Evolutionary conservation across 768 basidiomycete species (phyloP).

Genomic region (Xerocomellus chrysenteron): DNA sequence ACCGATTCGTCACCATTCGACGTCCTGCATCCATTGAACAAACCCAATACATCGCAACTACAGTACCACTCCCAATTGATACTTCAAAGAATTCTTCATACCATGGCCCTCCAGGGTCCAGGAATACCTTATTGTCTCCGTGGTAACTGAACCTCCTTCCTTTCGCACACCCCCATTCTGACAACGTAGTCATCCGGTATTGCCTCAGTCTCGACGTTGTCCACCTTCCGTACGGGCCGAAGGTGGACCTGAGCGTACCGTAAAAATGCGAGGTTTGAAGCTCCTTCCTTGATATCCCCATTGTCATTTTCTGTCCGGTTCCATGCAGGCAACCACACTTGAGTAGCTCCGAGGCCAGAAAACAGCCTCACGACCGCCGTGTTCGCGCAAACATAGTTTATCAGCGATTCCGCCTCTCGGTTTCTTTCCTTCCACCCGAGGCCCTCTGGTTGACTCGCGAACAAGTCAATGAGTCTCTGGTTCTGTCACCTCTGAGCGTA

Average conservation of each 20-base stretch:
- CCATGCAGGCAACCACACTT: constrained; percentile 1
- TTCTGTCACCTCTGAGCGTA: neutral
- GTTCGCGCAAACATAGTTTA: neutral
- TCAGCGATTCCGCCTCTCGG: constrained; percentile 1
- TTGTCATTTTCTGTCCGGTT: neutral
- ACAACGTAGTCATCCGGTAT: constrained; percentile 2
- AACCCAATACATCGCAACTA: too few species aligned
- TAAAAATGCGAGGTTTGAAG: neutral
- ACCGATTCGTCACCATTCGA: too few species aligned
- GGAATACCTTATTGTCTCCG: neutral
- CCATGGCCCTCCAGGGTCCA: too few species aligned
- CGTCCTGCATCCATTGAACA: too few species aligned
- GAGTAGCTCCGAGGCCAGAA: neutral
- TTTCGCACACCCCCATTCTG: neutral
- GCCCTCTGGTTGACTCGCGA: constrained; percentile 3
- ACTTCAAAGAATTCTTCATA: neutral
- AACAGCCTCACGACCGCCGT: neutral
- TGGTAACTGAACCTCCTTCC: neutral
- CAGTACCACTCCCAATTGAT: too few species aligned
- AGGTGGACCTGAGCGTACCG: neutral
- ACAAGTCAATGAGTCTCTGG: constrained; percentile 3
- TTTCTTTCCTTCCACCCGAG: neutral
- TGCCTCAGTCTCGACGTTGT: constrained; percentile 1
- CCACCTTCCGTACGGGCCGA: neutral
- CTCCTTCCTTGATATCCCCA: constrained; percentile 2